phyloP scores from a whole-genome alignment of 202 grass and related monocot species.

The Panicum hallii region DNA sequence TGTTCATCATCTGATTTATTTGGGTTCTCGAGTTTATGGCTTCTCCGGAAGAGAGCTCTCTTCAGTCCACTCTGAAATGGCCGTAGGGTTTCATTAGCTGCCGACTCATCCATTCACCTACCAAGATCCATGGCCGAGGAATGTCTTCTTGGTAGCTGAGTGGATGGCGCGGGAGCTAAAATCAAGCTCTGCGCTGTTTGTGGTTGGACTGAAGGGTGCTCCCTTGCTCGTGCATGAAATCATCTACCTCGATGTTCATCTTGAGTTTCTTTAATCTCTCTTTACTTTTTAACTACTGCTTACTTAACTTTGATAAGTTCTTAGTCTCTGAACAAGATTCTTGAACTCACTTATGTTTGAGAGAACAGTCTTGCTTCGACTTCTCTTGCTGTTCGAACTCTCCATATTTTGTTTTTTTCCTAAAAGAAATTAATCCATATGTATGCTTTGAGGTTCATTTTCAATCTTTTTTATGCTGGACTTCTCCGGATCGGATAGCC shows the following conservation, averaged over 20 bases:
- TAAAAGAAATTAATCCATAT: background rate
- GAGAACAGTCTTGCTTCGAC: background rate
- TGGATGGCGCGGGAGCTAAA: conserved; percentile 97
- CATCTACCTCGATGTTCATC: background rate
- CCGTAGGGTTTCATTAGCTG: conserved; percentile 89
- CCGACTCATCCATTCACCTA: conserved; percentile 89
- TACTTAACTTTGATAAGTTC: background rate
- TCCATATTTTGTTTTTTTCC: background rate
- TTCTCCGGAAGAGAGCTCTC: conserved; percentile 82
- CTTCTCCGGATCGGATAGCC: background rate
- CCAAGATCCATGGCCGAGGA: conserved; percentile 45
- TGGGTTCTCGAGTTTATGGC: background rate
- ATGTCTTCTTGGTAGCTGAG: conserved; percentile 81
- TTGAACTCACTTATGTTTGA: background rate
- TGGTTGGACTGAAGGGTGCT: conserved; percentile 99
- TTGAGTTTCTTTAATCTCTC: background rate
- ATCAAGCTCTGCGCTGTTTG: conserved; percentile 66
- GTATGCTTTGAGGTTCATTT: background rate
- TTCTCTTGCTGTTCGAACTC: background rate
- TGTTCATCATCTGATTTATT: background rate
- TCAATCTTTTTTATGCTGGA: background rate
- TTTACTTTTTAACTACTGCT: background rate
- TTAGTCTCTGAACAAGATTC: background rate
- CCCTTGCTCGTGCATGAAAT: conserved; percentile 66
- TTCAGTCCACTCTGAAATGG: conserved; percentile 98